Evolutionary conservation across 768 basidiomycete genomes (phyloP), one percentile per base, ranked within the genome.

Genomic region (Nevesoporus exiguus): DNA sequence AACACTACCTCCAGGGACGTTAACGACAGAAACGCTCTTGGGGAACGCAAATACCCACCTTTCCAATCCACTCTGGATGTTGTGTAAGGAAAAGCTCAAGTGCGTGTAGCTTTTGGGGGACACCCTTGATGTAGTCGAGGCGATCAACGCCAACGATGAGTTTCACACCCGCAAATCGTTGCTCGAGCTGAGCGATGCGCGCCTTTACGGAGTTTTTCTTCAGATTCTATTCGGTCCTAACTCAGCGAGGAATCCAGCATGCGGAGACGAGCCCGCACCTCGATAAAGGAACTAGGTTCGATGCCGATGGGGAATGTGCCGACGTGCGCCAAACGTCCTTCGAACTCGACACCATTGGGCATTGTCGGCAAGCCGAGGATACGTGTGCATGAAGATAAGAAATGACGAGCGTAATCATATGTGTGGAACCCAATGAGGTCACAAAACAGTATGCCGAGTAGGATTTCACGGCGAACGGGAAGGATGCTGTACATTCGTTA

Each of bases 301-400:
- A 99, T 99, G 56, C 97, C 97, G 65, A 99, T 98, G 17, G 97
- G 97, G 80, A 96, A 99, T 2, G 97, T 99, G 42, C 97, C 97
- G 59, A 99, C 96, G 61, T 97, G 93, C 21, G 93, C 94, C 54
- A 97, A 82, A 33, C 94, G 86, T 37, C 96, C 94, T 66, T 93
- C 91, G 63, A 97, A 94, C 67, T 97, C 92, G 61, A 98, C 92
- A 41, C 96, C 93, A 68, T 98, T 98, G 3, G 97, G 97, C 90
- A 97, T 93, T 2, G 97, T 98, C 14, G 93, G 86, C 30, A 98
- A 80, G 31, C 88, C 89, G 36, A 99, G 84, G 60, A 99, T 96
- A 42, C 97, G 89, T 2, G 97, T 98, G 72, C 95, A 98, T 40
- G 93, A 96, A 8, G 96, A 98, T 46, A 99, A 80, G 84, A 99